Conservation (phyloP, 352 stramenopile genomes). For the Thraustochytrium striatum region DNA sequence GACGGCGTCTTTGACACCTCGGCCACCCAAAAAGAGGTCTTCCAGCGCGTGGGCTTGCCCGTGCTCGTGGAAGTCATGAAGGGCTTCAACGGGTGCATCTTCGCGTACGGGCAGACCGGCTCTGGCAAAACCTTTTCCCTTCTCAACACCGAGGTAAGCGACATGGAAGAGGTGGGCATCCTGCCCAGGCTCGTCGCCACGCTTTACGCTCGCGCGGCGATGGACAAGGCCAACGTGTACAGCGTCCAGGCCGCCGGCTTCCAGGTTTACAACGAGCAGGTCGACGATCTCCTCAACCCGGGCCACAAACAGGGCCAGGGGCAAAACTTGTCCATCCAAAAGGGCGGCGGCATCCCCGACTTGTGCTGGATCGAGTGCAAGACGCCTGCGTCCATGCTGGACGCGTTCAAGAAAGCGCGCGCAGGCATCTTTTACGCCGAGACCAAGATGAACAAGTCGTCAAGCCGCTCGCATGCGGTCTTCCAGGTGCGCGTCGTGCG, state of each 20-base stretch:
- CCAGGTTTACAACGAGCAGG: conserved; percentile 53
- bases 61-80: conserved; percentile 51
- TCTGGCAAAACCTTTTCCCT: conserved; percentile 53
- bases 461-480: conserved; percentile 51
- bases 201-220: conserved; percentile 40
- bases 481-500: conserved; percentile 48
- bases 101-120: conserved; percentile 54
- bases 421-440: conserved; percentile 35
- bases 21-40: conserved; percentile 50
- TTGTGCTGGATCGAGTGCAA: conserved; percentile 45
- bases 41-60: conserved; percentile 39
- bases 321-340: conserved; percentile 41
- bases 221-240: conserved; percentile 43
- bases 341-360: conserved; percentile 33
- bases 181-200: conserved; percentile 50
- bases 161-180: conserved; percentile 49
- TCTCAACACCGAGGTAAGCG: conserved; percentile 40
- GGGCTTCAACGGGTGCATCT: conserved; percentile 53
- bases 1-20: conserved; percentile 49
- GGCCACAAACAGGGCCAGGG: conserved; percentile 48
- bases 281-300: conserved; percentile 51
- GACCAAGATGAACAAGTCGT: conserved; percentile 53
- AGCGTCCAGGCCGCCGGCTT: conserved; percentile 38
- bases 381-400: conserved; percentile 37
- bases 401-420: conserved; percentile 47